Evolutionary conservation across 1,139 yeast genomes (phyloP), one percentile per base, ranked within the genome.

Genomic region (Tardiomyces depauwii): DNA sequence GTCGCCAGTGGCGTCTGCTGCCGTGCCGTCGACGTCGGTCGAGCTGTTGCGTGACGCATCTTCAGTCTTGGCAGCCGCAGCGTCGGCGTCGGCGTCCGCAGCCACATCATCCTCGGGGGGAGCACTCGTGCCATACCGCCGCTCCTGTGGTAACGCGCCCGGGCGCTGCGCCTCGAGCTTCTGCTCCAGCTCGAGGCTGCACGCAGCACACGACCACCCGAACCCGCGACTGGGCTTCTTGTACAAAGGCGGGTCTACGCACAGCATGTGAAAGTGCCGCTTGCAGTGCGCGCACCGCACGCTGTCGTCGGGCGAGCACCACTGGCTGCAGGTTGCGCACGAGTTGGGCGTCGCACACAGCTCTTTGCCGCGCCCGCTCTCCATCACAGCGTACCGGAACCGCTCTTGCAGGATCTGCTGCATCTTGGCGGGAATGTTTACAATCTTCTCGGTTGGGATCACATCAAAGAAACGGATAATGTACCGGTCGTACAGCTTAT

Each of bases 201-300:
- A 88, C 2, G 70, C 62, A 21, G 87, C 91, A 70, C 96, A 89
- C n/a, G 88, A 75, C 96, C 96, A 89, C 6, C 88, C 85, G 60
- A 87, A 84, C 1, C 96, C 96, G 48, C 95, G 68, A 43, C 87
- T 80, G 0, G 96, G 96, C 56, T 85, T 85, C 54, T 77, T 76
- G 45, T 76, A 61, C 41, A 87, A 64, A 0, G 96, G 96, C 0
- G 96, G 96, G 51, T 83, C 88, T 43, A 89, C 75, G 61, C 97
- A 89, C 43, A 77, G 70, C 79, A 88, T 77, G 65, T 89, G 97
- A 55, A 78, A 86, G 52, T 72, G 72, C 30, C 74, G 72, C 13
- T 71, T 68, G 63, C 97, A 89, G 45, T 75, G 81, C n/a, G 84
- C 84, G 66, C 96, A 89, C 51, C 72, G 74, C n/a, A 89, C 80